phyloP scores from a whole-genome alignment of 2,329 filamentous ascomycete species.

The Bertia moriformis region DNA sequence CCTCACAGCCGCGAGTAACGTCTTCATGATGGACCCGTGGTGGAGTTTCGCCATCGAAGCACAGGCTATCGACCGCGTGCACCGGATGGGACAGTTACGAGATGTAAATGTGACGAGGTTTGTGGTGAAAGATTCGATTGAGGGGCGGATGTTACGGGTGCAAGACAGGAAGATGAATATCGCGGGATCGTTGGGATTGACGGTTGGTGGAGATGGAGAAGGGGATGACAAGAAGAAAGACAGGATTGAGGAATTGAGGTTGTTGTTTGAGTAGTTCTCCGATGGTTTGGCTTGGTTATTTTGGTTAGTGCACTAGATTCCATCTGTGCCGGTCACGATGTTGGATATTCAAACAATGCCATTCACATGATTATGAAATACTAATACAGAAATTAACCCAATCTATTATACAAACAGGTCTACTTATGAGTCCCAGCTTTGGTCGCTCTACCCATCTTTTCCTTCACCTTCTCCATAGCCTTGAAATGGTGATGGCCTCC shows the following conservation, averaged over 20 bases:
- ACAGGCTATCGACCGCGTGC: slow-evolving; percentile 9
- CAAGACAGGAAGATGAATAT: slow-evolving; percentile 1
- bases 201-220: background rate
- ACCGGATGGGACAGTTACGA: slow-evolving; percentile 8
- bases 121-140: slow-evolving; percentile 9
- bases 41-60: slow-evolving; percentile 9
- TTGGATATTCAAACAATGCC: no score
- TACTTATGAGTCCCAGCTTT: background rate
- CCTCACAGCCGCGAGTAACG: slow-evolving; percentile 8
- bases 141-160: slow-evolving; percentile 2
- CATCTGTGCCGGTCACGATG: no score
- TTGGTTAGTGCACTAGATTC: no score
- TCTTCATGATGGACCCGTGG: slow-evolving; percentile 8
- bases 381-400: no score
- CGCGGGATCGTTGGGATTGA: background rate
- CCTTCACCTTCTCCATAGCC: background rate
- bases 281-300: background rate
- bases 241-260: background rate
- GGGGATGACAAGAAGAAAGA: slow-evolving; percentile 1
- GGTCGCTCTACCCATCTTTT: background rate
- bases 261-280: background rate
- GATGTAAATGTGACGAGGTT: slow-evolving; percentile 9
- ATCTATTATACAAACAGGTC: no score
- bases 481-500: background rate
- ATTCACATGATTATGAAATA: no score